Conservation (phyloP, 2,329 filamentous ascomycete species). For the Tolypocladium paradoxum region DNA sequence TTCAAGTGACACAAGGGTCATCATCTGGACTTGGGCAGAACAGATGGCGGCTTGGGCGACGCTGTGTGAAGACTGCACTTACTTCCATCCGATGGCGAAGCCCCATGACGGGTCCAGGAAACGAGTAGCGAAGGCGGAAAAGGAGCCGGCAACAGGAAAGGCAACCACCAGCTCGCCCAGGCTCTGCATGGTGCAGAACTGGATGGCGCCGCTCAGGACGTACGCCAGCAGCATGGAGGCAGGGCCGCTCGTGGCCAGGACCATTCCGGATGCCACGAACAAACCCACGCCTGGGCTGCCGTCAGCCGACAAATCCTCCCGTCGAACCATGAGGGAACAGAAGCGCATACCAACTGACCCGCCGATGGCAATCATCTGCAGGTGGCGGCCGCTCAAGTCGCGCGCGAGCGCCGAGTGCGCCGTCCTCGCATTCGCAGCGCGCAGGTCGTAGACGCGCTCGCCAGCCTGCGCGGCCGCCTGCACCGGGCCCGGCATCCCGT, state of each 20-base stretch:
- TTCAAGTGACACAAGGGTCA: neutral
- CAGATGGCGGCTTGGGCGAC: neutral
- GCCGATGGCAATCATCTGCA: slow-evolving; percentile 97
- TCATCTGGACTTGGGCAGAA: neutral
- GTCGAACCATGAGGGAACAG: neutral
- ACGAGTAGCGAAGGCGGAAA: slow-evolving; percentile 85
- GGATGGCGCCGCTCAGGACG: slow-evolving; percentile 68
- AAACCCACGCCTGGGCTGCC: slow-evolving; percentile 58
- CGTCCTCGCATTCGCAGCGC: slow-evolving; percentile 56
- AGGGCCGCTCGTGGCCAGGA: slow-evolving; percentile 65
- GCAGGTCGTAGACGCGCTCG: slow-evolving; percentile 43
- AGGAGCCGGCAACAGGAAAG: slow-evolving; percentile 85
- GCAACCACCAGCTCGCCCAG: slow-evolving; percentile 88
- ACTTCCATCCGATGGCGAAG: slow-evolving; percentile 93
- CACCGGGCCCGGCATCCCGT: slow-evolving; percentile 9
- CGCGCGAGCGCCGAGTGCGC: slow-evolving; percentile 65
- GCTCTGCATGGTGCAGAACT: slow-evolving; percentile 86
- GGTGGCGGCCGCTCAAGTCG: slow-evolving; percentile 69
- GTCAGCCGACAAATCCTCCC: neutral
- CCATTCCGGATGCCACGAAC: slow-evolving; percentile 72
- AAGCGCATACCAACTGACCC: slow-evolving; percentile 52
- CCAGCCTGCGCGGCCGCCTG: slow-evolving; percentile 8
- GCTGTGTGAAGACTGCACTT: slow-evolving; percentile 19
- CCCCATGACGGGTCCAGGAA: slow-evolving; percentile 93
- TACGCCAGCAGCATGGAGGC: slow-evolving; percentile 70